phyloP scores from a whole-genome alignment of 176 grass and related monocot species.

The Cymbopogon citratus region DNA sequence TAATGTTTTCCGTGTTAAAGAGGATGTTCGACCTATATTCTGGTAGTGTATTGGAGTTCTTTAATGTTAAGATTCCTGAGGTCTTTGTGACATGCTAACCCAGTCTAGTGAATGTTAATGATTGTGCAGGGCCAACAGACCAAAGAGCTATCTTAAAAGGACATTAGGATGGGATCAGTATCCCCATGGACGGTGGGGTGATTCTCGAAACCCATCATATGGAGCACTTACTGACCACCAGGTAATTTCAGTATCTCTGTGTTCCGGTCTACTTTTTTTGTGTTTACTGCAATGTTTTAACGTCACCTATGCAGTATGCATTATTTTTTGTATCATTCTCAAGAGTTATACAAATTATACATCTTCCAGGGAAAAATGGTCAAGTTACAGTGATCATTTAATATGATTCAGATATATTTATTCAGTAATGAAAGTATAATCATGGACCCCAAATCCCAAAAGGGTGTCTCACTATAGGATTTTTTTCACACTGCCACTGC shows the following conservation, averaged over 20 bases:
- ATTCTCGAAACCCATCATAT: conserved; percentile 81
- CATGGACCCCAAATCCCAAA: not conserved
- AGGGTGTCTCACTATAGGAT: not conserved
- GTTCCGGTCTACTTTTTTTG: not conserved
- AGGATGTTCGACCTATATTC: conserved; percentile 88
- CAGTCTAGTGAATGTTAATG: not conserved
- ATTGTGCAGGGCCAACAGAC: conserved; percentile 76
- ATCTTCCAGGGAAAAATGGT: not conserved
- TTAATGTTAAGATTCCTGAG: not conserved
- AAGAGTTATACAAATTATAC: not conserved
- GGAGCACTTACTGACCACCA: conserved; percentile 65
- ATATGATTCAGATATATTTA: not conserved
- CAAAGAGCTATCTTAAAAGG: conserved; percentile 84
- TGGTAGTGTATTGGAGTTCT: conserved; percentile 44
- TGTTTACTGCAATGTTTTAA: not conserved
- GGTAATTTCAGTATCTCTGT: conserved; percentile 18
- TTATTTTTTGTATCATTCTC: conserved; percentile 13
- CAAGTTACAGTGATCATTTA: not conserved
- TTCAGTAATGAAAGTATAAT: not conserved
- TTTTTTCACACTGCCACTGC: not conserved
- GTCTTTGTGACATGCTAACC: not conserved
- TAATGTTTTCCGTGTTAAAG: conserved; percentile 84
- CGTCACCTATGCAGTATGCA: not conserved
- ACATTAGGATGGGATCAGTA: conserved; percentile 80
- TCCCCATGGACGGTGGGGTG: conserved; percentile 72